Evolutionary conservation across 352 stramenopile species (phyloP).

Genomic region (Phytophthora pistaciae): DNA sequence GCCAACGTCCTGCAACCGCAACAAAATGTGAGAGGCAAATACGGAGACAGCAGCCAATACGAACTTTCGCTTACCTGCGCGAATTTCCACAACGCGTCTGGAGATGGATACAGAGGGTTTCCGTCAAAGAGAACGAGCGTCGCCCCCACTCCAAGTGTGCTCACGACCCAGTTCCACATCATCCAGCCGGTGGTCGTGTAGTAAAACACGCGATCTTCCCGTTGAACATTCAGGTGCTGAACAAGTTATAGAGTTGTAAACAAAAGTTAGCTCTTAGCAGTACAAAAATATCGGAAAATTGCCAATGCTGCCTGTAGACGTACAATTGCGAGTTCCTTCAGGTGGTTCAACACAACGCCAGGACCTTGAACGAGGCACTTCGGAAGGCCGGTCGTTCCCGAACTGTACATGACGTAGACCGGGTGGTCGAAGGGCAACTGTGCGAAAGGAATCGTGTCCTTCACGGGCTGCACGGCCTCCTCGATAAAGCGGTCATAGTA

Average conservation of each 20-base stretch:
- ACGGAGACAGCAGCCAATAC: background rate
- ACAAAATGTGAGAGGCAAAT: background rate
- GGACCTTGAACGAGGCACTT: slow-evolving; percentile 90
- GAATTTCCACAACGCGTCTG: slow-evolving; percentile 65
- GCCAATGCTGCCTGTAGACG: slow-evolving; percentile 7
- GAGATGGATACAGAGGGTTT: slow-evolving; percentile 73
- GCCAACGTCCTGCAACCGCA: slow-evolving; percentile 43
- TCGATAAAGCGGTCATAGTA: slow-evolving; percentile 68
- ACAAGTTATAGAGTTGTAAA: background rate
- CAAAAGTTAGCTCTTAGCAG: background rate
- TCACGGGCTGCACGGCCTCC: slow-evolving; percentile 14
- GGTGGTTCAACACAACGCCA: slow-evolving; percentile 79
- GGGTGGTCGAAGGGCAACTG: slow-evolving; percentile 88
- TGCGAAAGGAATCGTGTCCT: slow-evolving; percentile 64
- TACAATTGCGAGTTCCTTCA: slow-evolving; percentile 85
- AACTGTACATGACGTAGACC: slow-evolving; percentile 91
- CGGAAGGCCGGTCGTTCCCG: slow-evolving; percentile 84
- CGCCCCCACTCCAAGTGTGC: slow-evolving; percentile 69
- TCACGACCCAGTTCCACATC: slow-evolving; percentile 92
- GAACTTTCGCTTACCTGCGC: slow-evolving; percentile 40
- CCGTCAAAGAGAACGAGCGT: slow-evolving; percentile 85
- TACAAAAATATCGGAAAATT: background rate
- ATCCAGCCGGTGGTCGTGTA: slow-evolving; percentile 89
- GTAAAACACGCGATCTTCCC: slow-evolving; percentile 80
- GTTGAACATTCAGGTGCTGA: slow-evolving; percentile 73